phyloP scores from a whole-genome alignment of 2,329 filamentous ascomycete genomes.

The Claviceps arundinis region DNA sequence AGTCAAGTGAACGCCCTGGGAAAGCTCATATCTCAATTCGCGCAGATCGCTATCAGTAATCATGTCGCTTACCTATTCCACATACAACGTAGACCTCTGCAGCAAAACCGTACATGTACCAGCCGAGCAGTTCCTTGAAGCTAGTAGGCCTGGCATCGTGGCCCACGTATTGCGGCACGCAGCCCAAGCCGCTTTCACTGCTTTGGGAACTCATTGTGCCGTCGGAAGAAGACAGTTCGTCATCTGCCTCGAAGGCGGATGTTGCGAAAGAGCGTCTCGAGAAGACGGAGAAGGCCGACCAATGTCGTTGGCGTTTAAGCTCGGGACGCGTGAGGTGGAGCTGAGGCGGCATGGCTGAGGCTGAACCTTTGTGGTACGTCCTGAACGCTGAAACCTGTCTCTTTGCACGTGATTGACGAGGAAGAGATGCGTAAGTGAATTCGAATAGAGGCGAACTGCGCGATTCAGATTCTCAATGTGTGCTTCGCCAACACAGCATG shows the following conservation, averaged over 20 bases:
- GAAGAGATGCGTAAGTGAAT: too few species aligned
- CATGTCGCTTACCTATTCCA: slow-evolving; percentile 42
- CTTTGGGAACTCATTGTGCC: slow-evolving; percentile 22
- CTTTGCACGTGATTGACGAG: slow-evolving; percentile 3
- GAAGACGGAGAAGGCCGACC: slow-evolving; percentile 34
- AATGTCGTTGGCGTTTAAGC: slow-evolving; percentile 28
- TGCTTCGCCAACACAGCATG: background rate
- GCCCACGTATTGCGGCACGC: slow-evolving; percentile 50
- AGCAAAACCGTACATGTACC: slow-evolving; percentile 94
- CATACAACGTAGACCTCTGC: slow-evolving; percentile 95
- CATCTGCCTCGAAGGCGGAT: slow-evolving; percentile 55
- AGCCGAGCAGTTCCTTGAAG: slow-evolving; percentile 74
- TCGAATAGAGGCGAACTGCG: too few species aligned
- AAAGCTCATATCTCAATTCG: background rate
- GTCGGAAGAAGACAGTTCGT: slow-evolving; percentile 43
- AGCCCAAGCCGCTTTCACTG: slow-evolving; percentile 23
- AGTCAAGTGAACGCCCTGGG: background rate
- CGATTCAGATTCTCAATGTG: background rate
- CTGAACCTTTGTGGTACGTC: background rate
- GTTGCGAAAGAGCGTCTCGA: slow-evolving; percentile 45
- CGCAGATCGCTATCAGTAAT: background rate
- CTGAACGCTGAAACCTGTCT: background rate
- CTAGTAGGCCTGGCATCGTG: slow-evolving; percentile 87
- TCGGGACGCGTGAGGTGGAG: slow-evolving; percentile 25
- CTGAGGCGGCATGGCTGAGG: slow-evolving; percentile 4